A percentile compares a stretch with the other conserved stretches of the same genome.
Conservation (phyloP, 257 asterid species). For the Solanum paucissectum region DNA sequence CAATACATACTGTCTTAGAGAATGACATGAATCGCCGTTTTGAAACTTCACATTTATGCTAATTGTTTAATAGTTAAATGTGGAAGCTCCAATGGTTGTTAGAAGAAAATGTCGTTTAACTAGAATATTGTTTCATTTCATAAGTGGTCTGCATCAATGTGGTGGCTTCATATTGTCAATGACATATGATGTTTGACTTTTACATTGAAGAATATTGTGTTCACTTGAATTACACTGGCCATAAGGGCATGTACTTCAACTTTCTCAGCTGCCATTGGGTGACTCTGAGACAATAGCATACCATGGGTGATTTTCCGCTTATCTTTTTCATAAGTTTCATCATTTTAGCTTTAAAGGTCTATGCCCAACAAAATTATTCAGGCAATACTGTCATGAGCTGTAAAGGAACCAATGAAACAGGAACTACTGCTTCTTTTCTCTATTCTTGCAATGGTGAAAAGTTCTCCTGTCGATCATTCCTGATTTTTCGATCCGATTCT, state of each 20-base stretch:
- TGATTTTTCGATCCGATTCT: slow-evolving; percentile 32
- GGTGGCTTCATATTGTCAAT: background rate
- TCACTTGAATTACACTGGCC: slow-evolving; percentile 15
- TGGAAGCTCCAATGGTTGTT: background rate
- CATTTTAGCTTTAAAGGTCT: slow-evolving; percentile 5
- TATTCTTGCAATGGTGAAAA: slow-evolving; percentile 36
- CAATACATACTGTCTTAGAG: background rate
- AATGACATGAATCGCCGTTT: background rate
- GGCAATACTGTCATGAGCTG: slow-evolving; percentile 25
- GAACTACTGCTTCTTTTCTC: slow-evolving; percentile 29
- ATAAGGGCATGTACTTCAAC: background rate
- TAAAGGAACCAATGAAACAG: slow-evolving; percentile 18
- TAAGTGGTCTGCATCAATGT: background rate
- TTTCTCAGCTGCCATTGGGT: slow-evolving; percentile 47
- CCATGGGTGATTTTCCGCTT: slow-evolving; percentile 7
- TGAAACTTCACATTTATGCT: background rate
- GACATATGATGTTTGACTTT: background rate
- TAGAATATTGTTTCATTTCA: background rate
- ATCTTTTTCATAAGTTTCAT: slow-evolving; percentile 7
- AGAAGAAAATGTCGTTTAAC: background rate
- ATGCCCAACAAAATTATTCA: slow-evolving; percentile 41
- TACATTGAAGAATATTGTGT: slow-evolving; percentile 15
- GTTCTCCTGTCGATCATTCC: slow-evolving; percentile 34
- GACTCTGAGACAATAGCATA: slow-evolving; percentile 15
- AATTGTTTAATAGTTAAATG: background rate